Conservation (phyloP, 371 early-diverging fungal genomes). For the Lichtheimia ramosa region DNA sequence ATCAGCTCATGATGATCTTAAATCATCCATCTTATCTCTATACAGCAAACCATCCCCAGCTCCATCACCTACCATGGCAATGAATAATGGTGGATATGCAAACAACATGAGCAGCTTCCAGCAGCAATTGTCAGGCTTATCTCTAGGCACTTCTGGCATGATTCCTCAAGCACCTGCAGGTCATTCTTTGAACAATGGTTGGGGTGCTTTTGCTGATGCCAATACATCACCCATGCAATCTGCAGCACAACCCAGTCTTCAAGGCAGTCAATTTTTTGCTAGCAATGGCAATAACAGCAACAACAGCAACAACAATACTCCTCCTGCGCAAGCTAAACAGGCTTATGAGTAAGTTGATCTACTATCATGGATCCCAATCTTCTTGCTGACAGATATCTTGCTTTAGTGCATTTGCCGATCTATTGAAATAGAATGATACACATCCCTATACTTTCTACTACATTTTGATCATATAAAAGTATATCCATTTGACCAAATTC, state of each 20-base stretch:
- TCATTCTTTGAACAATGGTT: slow-evolving; percentile 17
- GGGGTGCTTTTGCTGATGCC: slow-evolving; percentile 21
- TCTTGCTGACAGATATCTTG: not conserved
- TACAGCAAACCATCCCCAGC: slow-evolving; percentile 24
- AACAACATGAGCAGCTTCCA: slow-evolving; percentile 24
- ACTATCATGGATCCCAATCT: slow-evolving; percentile 1
- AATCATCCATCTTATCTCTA: slow-evolving; percentile 59
- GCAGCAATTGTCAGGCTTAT: slow-evolving; percentile 39
- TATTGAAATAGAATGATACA: slow-evolving; percentile 29
- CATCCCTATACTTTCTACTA: too few species aligned
- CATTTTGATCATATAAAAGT: too few species aligned
- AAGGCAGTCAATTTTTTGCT: slow-evolving; percentile 46
- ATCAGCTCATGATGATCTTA: slow-evolving; percentile 44
- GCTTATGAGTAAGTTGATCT: slow-evolving; percentile 20
- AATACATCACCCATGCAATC: slow-evolving; percentile 14
- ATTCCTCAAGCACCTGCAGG: slow-evolving; percentile 22
- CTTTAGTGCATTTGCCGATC: slow-evolving; percentile 46
- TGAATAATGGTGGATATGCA: slow-evolving; percentile 21
- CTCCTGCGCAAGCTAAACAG: slow-evolving; percentile 9
- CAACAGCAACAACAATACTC: slow-evolving; percentile 1
- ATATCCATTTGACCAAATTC: too few species aligned
- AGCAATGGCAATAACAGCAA: not conserved
- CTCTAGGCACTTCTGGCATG: slow-evolving; percentile 22
- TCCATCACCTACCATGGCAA: slow-evolving; percentile 11
- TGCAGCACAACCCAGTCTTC: slow-evolving; percentile 21